These are phyloP conservation scores for Powellomyces hirtus DNA, from an alignment of 192 early-diverging fungal species.

Conservation along the genomic window DNA sequence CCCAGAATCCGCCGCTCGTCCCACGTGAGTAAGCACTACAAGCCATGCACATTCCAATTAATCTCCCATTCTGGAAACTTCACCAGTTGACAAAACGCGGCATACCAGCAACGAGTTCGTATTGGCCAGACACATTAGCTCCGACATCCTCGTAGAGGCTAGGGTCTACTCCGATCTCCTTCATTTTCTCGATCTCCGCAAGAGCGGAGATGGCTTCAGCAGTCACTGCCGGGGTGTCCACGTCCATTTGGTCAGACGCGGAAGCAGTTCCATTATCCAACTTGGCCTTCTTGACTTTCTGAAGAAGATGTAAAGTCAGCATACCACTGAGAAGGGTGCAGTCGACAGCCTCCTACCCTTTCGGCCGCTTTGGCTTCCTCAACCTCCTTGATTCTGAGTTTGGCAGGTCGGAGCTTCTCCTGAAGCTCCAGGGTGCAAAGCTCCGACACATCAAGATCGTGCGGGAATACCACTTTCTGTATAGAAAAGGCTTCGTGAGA, in stretches of 20 bases:
- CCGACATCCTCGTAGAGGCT: constrained; percentile 78
- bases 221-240: constrained; percentile 13
- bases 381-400: constrained; percentile 59
- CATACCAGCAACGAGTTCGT: constrained; percentile 79
- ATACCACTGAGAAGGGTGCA: background rate
- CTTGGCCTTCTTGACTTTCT: constrained; percentile 36
- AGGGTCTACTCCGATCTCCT: constrained; percentile 58
- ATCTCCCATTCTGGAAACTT: background rate
- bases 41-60: background rate
- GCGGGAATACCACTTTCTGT: constrained; percentile 87
- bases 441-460: constrained; percentile 84
- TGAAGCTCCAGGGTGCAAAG: constrained; percentile 83
- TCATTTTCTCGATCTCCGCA: constrained; percentile 34
- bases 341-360: constrained; percentile 17
- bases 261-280: constrained; percentile 1
- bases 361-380: constrained; percentile 63
- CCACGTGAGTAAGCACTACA: constrained; percentile 87
- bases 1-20: constrained; percentile 90
- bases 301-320: background rate
- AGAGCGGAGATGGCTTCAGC: background rate
- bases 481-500: background rate
- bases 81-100: background rate
- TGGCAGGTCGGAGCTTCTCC: constrained; percentile 60
- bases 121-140: constrained; percentile 82
- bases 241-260: constrained; percentile 16